Base-by-base conservation (phyloP, 345 rosid species). In the Bretschneidera sinensis region DNA sequence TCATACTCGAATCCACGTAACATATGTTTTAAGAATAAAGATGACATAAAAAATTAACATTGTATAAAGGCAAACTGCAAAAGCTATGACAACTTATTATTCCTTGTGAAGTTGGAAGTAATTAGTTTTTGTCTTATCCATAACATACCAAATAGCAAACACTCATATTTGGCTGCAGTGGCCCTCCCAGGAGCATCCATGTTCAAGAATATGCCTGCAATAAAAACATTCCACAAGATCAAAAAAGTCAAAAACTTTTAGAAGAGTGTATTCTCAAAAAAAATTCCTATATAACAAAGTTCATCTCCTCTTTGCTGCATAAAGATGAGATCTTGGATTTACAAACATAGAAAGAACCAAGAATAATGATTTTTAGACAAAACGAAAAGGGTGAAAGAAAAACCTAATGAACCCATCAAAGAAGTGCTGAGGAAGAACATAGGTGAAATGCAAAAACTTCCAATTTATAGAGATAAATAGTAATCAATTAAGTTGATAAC, bases 111-210 rank as follows among this genome's bases (percentile, higher is more conserved):
- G 17, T 54, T 52, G 19, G 25, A 54, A 45, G 52, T 43, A 18
- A 34, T 21, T 33, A 34, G 55, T 57, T 16, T 48, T 23, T 64
- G 15, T 39, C 45, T 39, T 13, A 39, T n/a, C 14, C 17, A 51
- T 21, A 54, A 28, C 71, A 33, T 73, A 92, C 98, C 98, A 59
- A 89, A 92, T 57, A 92, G 85, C 79, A 89, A 72, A 70, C 91
- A 87, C 64, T 89, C 97, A 24, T 71, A 89, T 67, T 78, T 81
- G 45, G 85, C 51, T 64, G 50, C 72, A 15, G 21, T 59, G 23
- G 75, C 64, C 63, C 61, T 73, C 67, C 76, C 76, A 60, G 47
- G 52, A 55, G 78, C 67, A 52, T 84, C 87, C 98, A 92, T 92
- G 47, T 75, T 59, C 61, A 33, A 24, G 53, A 65, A 66, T 22